Percentiles rank a stretch among this genome's conserved stretches.
phyloP scores from a whole-genome alignment of 805 yeast genomes.

The Candida anglica region DNA sequence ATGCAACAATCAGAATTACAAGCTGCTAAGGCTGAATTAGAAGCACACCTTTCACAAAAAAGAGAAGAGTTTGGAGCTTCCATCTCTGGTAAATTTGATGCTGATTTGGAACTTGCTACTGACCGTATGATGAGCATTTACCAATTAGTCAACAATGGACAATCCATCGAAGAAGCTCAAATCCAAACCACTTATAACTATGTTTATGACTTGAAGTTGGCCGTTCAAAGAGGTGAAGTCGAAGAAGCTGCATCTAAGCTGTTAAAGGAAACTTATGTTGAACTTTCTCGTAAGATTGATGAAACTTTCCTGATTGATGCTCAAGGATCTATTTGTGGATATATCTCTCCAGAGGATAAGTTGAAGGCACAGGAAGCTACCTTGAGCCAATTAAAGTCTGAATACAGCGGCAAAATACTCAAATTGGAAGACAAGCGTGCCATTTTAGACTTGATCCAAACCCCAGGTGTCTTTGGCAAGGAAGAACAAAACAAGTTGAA shows the following conservation, averaged over 20 bases:
- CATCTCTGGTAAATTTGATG: conserved; percentile 9
- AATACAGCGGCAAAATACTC: conserved; percentile 19
- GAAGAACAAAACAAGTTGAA: conserved; percentile 37
- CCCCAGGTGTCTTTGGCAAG: conserved; percentile 35
- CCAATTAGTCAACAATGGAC: conserved; percentile 48
- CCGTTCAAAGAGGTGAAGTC: conserved; percentile 34
- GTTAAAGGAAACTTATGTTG: conserved; percentile 25
- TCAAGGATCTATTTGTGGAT: conserved; percentile 34
- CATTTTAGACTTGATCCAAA: conserved; percentile 41
- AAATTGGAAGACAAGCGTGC: conserved; percentile 35
- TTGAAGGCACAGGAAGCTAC: conserved; percentile 17
- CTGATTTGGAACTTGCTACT: conserved; percentile 30
- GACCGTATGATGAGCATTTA: conserved; percentile 52
- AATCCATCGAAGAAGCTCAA: conserved; percentile 51
- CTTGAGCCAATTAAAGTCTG: conserved; percentile 13
- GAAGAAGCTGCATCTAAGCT: conserved; percentile 11
- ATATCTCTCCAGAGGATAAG: conserved; percentile 28
- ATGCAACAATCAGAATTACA: conserved; percentile 52
- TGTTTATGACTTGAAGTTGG: conserved; percentile 40
- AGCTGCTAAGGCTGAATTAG: conserved; percentile 37
- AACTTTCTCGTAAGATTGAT: conserved; percentile 40
- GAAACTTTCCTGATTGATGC: conserved; percentile 46
- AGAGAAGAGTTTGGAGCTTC: conserved; percentile 10
- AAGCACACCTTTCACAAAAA: conserved; percentile 13
- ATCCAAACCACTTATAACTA: conserved; percentile 53